phyloP scores from a whole-genome alignment of 2,329 filamentous ascomycete species.

The Talaromyces piceae region DNA sequence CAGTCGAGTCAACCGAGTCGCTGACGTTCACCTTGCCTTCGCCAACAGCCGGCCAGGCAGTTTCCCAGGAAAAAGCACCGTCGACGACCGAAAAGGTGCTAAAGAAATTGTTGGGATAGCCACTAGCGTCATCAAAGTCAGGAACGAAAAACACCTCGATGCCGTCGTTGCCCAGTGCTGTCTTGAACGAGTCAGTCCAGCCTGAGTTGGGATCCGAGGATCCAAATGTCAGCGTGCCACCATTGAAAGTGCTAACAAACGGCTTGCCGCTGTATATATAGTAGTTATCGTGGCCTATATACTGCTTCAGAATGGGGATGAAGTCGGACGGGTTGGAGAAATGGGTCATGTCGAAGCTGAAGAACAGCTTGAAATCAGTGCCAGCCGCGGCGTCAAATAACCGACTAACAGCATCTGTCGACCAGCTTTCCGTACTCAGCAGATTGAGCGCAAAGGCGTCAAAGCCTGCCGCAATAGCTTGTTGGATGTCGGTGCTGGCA shows the following conservation, averaged over 20 bases:
- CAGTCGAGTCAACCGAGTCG: slow-evolving; percentile 21
- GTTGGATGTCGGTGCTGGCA: slow-evolving; percentile 14
- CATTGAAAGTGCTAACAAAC: slow-evolving; percentile 27
- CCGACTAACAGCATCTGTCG: slow-evolving; percentile 18
- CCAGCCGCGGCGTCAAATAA: slow-evolving; percentile 26
- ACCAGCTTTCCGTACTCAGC: slow-evolving; percentile 19
- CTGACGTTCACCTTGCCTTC: slow-evolving; percentile 21
- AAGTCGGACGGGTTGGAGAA: slow-evolving; percentile 21
- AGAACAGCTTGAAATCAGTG: slow-evolving; percentile 28
- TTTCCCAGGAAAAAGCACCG: slow-evolving; percentile 33
- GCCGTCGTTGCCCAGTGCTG: slow-evolving; percentile 20
- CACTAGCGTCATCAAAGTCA: slow-evolving; percentile 20
- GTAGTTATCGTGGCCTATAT: slow-evolving; percentile 19
- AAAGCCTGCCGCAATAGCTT: slow-evolving; percentile 23
- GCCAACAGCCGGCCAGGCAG: slow-evolving; percentile 22
- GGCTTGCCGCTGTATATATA: slow-evolving; percentile 21
- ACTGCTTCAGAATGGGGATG: slow-evolving; percentile 19
- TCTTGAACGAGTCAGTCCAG: slow-evolving; percentile 12
- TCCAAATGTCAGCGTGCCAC: slow-evolving; percentile 17
- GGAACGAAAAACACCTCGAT: slow-evolving; percentile 25
- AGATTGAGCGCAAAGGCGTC: slow-evolving; percentile 31
- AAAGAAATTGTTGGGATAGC: slow-evolving; percentile 19
- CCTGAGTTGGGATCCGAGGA: slow-evolving; percentile 15
- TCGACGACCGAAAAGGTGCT: slow-evolving; percentile 20
- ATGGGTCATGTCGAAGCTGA: slow-evolving; percentile 28